Evolutionary conservation across 768 basidiomycete species (phyloP), one percentile per base, ranked within the genome.

Genomic region (Podaxis sp.): DNA sequence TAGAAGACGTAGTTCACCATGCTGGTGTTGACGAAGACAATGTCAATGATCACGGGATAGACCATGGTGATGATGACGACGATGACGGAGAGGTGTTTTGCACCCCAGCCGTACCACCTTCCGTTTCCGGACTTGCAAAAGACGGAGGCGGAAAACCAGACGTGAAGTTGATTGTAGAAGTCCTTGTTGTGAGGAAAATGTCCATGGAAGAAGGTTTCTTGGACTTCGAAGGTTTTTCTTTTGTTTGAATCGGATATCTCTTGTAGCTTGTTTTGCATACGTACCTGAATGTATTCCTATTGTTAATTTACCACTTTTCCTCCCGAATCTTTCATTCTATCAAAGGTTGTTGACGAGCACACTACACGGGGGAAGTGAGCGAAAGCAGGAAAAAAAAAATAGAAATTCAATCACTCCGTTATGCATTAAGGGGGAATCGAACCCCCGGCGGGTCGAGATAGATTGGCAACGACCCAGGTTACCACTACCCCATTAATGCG

Each of bases 391-490:
- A 16, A n/a, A 48, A 18, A 23, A 9, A 25, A 48, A 48, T 1
- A 48, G 5, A 9, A 18, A 48, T 25, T 9, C 5, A 21, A 13
- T 23, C 4, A 23, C 46, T 9, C n/a, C 14, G 11, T 42, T 25
- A 18, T 57, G 18, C 27, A 35, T 88, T 87, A 87, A 88, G 85
- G 62, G 87, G 85, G 87, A 88, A 89, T 89, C 84, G 87, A 89
- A 89, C 87, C 85, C 86, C 85, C 87, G 87, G 87, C 87, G 87
- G 87, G 85, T 88, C 87, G 86, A 84, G 63, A 62, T 68, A 48
- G 47, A 46, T 40, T 61, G 61, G 64, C 64, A 62, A 65, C 64
- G 64, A 65, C 61, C 64, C 61, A 65, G 61, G 64, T 65, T 65
- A 65, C 61, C 64, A 65, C 64, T 65, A 65, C 64, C 64, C 63